Base-by-base conservation (phyloP, 495 filamentous ascomycete genomes). In the Penicillium flavigenum region DNA sequence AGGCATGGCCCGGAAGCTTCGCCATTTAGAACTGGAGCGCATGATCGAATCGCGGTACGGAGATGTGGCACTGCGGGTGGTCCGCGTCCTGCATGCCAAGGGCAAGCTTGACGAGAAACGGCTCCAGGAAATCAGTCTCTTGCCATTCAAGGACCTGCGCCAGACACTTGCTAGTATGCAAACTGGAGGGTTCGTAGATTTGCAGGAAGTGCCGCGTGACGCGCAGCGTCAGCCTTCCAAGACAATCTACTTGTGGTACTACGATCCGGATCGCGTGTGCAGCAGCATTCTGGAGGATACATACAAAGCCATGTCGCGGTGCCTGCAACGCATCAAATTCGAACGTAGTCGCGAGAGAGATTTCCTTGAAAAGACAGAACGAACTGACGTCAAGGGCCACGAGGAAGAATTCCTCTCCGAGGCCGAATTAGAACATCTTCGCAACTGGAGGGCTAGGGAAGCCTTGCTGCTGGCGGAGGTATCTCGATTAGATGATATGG, bases 91-190 rank as follows among this genome's bases (percentile, higher is more conserved):
- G 16, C 83, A 87, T 42, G 85, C 85, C 48, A 89, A 91, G 63
- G 95, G 94, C 22, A 95, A 93, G 70, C 76, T 97, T 16, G 92
- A 96, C 58, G 94, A 99, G 68, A 96, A 94, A 66, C 84, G 86
- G 39, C 73, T 96, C 9, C 82, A 86, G 29, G 83, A 84, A 36
- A 77, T 90, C 54, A 86, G 85, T 53, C 79, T 98, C 54, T 81
- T 96, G 60, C 84, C 83, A 24, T 88, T 90, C 64, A 86, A 89
- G 51, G 87, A 94, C 45, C 78, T 96, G 44, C 91, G 93, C 14
- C 81, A 87, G 53, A 86, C 89, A 56, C 85, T 98, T 64, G 82
- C 86, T 2, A 82, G 82, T 54, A 88, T 99, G 80, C 88, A 96
- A 58, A 82, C 85, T 62, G 81, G 83, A 26, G 93, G 94, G 4